Base-by-base conservation (phyloP, 306 rosid species). In the Dicorynia guianensis region DNA sequence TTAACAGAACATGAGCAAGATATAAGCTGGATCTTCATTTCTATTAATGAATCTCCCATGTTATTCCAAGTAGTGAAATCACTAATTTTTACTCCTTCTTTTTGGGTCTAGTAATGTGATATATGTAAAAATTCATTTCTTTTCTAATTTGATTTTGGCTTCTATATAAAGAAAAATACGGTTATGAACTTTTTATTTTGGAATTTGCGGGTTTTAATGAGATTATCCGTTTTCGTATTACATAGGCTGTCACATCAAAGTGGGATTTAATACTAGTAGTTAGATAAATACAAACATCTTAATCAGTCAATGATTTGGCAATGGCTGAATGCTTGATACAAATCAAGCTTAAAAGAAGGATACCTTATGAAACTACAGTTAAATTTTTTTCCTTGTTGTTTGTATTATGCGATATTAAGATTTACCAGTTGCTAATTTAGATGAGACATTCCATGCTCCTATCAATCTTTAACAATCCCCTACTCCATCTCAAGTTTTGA, bases 21-120 rank as follows among this genome's bases (percentile, higher is more conserved):
- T 39, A 44, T 66, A 36, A 40, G 75, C 56, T 63, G 67, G 85
- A 84, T 84, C 82, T 84, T 84, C 63, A 56, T 70, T 73, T 44
- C 7, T 63, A 49, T 18, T 61, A 40, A 40, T 5, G 44, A 64
- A 67, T 35, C 48, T 54, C 48, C 7, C 38, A 39, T 18, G 3
- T 3, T 54, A 18, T 40, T 20, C 11, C 30, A 20, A n/a, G 49
- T 25, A 67, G 49, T 67, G 42, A 63, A 50, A 38, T 64, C 25
- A 15, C 78, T 76, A 25, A 52, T 18, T 65, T 76, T 65, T 15
- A 4, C 49, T 46, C 33, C 10, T 40, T 8, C 40, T 34, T 53
- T 68, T 43, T 49, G 25, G 60, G 52, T 12, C 48, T 25, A 17
- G 70, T 70, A 62, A 61, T 33, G 65, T 71, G 4, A 15, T 63